phyloP scores from a whole-genome alignment of 768 basidiomycete genomes.

The Dendrothele bispora region DNA sequence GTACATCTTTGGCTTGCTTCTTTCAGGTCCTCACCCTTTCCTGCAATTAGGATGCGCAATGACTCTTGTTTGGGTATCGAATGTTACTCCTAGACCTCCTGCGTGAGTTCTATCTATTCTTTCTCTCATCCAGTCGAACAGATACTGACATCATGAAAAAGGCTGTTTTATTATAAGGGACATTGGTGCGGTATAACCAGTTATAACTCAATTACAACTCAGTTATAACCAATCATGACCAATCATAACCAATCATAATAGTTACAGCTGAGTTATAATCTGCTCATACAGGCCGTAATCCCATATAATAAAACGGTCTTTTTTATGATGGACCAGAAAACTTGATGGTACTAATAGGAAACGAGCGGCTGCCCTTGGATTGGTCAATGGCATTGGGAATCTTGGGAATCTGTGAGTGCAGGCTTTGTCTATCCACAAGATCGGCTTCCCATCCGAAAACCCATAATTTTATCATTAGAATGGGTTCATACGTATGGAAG shows the following conservation, averaged over 20 bases:
- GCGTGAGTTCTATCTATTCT: slow-evolving; percentile 30
- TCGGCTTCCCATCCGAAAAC: too few relatives aligned
- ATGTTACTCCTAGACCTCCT: slow-evolving; percentile 59
- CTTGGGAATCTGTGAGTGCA: slow-evolving; percentile 63
- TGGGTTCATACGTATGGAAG: slow-evolving; percentile 64
- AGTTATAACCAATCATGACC: too few relatives aligned
- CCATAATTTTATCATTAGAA: slow-evolving; percentile 37
- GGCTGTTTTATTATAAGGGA: too few relatives aligned
- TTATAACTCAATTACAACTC: too few relatives aligned
- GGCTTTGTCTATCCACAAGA: too few relatives aligned
- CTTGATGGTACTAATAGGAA: too few relatives aligned
- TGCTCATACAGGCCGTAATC: too few relatives aligned
- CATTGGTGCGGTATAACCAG: too few relatives aligned
- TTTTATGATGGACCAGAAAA: too few relatives aligned
- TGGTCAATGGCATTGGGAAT: slow-evolving; percentile 60
- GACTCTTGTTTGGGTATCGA: slow-evolving; percentile 63
- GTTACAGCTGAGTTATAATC: too few relatives aligned
- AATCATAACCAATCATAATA: too few relatives aligned
- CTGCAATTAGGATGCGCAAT: slow-evolving; percentile 32
- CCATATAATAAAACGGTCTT: too few relatives aligned
- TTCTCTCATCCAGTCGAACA: neutral
- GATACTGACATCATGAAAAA: neutral
- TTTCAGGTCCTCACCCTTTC: neutral
- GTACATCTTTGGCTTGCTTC: slow-evolving; percentile 1
- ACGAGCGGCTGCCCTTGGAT: slow-evolving; percentile 56